Conservation (phyloP, 129 eudicot genomes). For the Artemisia argyi region DNA sequence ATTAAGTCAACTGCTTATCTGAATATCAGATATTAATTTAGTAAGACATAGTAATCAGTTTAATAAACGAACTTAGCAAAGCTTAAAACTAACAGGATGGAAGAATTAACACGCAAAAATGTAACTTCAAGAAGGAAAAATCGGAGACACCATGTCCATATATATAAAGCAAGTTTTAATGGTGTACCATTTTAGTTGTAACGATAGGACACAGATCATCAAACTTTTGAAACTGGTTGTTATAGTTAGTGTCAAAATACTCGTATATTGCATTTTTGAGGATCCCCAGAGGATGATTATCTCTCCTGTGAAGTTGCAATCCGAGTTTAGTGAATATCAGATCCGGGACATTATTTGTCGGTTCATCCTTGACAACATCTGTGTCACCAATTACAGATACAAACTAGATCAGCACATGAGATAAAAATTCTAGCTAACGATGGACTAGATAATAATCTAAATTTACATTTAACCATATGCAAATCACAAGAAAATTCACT, state of each 20-base stretch:
- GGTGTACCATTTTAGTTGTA: constrained; percentile 67
- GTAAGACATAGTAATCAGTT: background rate
- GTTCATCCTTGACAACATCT: constrained; percentile 92
- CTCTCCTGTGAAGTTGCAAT: constrained; percentile 91
- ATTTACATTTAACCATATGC: constrained; percentile 5
- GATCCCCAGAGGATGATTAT: constrained; percentile 89
- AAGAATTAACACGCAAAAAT: no score
- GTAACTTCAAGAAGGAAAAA: no score
- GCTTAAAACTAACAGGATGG: no score
- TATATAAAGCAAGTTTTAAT: background rate
- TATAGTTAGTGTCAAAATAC: constrained; percentile 75
- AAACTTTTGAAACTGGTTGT: constrained; percentile 73
- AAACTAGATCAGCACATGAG: no score
- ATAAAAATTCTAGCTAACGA: constrained; percentile 6
- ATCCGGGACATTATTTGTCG: constrained; percentile 94
- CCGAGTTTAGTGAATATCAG: constrained; percentile 86
- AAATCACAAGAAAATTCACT: background rate
- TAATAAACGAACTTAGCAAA: no score
- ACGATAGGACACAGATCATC: constrained; percentile 94
- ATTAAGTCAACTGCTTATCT: background rate
- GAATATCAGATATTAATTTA: background rate
- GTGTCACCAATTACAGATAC: constrained; percentile 23
- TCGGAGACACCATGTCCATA: no score
- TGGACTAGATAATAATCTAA: constrained; percentile 13
- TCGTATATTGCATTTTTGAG: constrained; percentile 84